Evolutionary conservation across 2,329 filamentous ascomycete species (phyloP), one percentile per base, ranked within the genome.

Genomic region (Anthostomella pinea): DNA sequence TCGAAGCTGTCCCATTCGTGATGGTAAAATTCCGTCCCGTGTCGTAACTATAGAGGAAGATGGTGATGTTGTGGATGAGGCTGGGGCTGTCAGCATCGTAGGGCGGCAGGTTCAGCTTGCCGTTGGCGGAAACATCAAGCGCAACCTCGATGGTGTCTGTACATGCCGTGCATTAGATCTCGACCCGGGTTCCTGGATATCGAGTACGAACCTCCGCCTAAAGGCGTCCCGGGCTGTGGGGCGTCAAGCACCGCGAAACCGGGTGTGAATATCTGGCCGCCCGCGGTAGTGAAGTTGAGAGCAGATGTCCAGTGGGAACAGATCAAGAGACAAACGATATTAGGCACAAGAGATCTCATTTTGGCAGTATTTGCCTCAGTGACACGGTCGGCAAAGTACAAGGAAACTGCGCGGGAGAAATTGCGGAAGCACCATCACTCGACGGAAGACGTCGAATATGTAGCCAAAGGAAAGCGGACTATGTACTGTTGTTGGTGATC

Each of bases 201-300:
- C 26, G 7, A 25, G 34, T 26, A 66, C 73, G 53, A 58, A 78
- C 79, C 72, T 60, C 79, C 79, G 43, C 80, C 80, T 22, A 82
- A 56, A 1, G 80, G 79, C 8, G 79, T 83, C 33, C 73, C 72
- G 5, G 79, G 79, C 44, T 84, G 79, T 9, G 79, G 79, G 20
- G 82, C 72, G 59, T 85, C 74, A 22, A 86, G 64, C 38, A 86
- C 74, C 16, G 73, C 81, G 37, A 86, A 72, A 0, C 83, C 82
- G 1, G 82, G 81, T 0, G 82, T 87, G 52, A 75, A 85, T 35
- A 87, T 75, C 50, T 86, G 80, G 11, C 82, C 82, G 48, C 77
- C 77, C 15, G 77, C 62, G 33, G 79, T 72, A 14, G 73, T 77
- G 50, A 83, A 83, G 42, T 69, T 65, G 26, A 62, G 53, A 5